Percentiles rank a stretch among this genome's conserved stretches.
These are phyloP conservation scores for Colletotrichum musicola DNA, from an alignment of 2,329 filamentous ascomycete genomes.

Conservation along the genomic window DNA sequence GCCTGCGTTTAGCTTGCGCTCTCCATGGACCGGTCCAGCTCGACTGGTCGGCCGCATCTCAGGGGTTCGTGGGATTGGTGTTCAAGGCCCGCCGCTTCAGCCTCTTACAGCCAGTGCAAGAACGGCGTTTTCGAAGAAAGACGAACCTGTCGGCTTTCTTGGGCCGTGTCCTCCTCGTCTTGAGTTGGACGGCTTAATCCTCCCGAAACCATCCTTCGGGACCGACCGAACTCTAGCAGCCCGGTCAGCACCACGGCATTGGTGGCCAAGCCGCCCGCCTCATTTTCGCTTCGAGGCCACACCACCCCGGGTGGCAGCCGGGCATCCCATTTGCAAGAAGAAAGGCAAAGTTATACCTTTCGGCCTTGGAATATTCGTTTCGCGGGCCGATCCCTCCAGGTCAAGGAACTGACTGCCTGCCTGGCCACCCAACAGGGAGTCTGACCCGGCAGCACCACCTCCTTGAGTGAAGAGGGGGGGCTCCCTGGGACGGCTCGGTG, in stretches of 20 bases:
- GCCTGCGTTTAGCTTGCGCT: background rate
- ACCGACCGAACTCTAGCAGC: constrained; percentile 4
- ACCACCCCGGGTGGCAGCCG: constrained; percentile 4
- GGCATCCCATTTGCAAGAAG: background rate
- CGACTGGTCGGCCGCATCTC: background rate
- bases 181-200: background rate
- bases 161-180: background rate
- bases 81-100: background rate
- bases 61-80: background rate
- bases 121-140: background rate
- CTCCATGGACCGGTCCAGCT: background rate
- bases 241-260: background rate
- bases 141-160: background rate
- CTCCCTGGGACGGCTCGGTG: background rate
- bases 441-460: constrained; percentile 11
- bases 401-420: background rate
- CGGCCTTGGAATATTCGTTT: constrained; percentile 21
- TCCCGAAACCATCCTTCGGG: background rate
- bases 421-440: background rate
- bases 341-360: constrained; percentile 8
- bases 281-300: constrained; percentile 16
- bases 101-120: background rate
- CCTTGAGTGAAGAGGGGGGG: background rate
- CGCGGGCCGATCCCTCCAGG: constrained; percentile 20
- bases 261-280: constrained; percentile 6